A percentile compares a stretch with the other conserved stretches of the same genome.
Conservation (phyloP, 2,329 filamentous ascomycete genomes). For the Aspergillus pseudotamarii region DNA sequence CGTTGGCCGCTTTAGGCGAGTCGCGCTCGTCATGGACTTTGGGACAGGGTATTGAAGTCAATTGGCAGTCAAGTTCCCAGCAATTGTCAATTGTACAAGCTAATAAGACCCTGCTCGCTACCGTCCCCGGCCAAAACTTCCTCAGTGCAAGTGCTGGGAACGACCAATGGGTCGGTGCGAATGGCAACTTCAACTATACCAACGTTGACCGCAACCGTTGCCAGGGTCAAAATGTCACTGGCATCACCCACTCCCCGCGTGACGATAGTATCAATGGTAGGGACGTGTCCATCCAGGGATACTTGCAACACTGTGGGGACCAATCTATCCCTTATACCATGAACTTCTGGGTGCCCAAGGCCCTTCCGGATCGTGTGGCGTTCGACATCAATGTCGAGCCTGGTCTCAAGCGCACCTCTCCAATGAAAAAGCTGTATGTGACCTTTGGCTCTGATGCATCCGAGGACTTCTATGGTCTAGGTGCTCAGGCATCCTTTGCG, state of each 20-base stretch:
- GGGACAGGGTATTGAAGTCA: background rate
- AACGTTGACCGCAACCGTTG: background rate
- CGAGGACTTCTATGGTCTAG: slow-evolving; percentile 30
- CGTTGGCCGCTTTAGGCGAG: background rate
- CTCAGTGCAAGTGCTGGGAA: background rate
- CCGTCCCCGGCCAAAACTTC: background rate
- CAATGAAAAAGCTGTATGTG: background rate
- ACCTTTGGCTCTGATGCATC: background rate
- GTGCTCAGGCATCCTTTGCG: slow-evolving; percentile 27
- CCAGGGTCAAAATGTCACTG: background rate
- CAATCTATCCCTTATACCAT: background rate
- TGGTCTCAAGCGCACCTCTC: background rate
- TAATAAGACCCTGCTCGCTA: background rate
- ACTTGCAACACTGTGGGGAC: background rate
- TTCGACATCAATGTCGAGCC: background rate
- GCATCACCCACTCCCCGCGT: background rate
- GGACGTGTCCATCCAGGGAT: background rate
- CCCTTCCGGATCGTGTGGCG: background rate
- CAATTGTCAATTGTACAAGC: background rate
- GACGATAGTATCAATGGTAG: background rate
- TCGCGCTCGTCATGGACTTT: background rate
- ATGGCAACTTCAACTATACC: background rate
- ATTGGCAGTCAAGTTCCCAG: background rate
- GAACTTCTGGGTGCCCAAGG: background rate
- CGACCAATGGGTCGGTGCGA: background rate